A percentile compares a stretch with the other conserved stretches of the same genome.
phyloP scores from a whole-genome alignment of 441 rosid species.

The Cnidoscolus chayamansa region DNA sequence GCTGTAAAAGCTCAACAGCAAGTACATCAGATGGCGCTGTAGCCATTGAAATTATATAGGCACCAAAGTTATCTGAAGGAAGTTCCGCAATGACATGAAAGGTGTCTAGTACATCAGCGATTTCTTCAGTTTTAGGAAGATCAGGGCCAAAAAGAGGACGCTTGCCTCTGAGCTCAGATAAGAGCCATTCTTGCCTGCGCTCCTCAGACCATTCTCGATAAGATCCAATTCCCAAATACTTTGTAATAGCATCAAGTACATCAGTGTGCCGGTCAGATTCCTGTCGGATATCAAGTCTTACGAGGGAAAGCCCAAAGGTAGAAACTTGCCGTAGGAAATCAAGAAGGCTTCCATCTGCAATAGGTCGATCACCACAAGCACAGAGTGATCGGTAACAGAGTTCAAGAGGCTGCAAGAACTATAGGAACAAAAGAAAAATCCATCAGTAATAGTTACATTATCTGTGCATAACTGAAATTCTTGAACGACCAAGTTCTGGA shows the following conservation, averaged over 20 bases:
- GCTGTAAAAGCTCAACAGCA: slow-evolving; percentile 92
- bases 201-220: slow-evolving; percentile 92
- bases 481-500: neutral
- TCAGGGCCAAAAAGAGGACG: slow-evolving; percentile 90
- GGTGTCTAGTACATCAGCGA: slow-evolving; percentile 83
- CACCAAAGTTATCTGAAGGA: slow-evolving; percentile 82
- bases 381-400: slow-evolving; percentile 86
- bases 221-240: slow-evolving; percentile 74
- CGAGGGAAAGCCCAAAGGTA: slow-evolving; percentile 90
- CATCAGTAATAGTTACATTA: neutral
- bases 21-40: slow-evolving; percentile 91
- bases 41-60: slow-evolving; percentile 97
- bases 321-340: slow-evolving; percentile 95
- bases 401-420: slow-evolving; percentile 97
- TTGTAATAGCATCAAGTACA: slow-evolving; percentile 84
- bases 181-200: slow-evolving; percentile 77
- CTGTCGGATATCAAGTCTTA: slow-evolving; percentile 90
- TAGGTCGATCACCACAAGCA: slow-evolving; percentile 77
- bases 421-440: slow-evolving; percentile 11
- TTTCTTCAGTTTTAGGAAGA: slow-evolving; percentile 89
- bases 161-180: slow-evolving; percentile 81
- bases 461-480: neutral
- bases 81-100: slow-evolving; percentile 83
- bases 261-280: slow-evolving; percentile 95
- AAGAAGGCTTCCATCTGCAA: slow-evolving; percentile 96